These are phyloP conservation scores for Boletus vinaceobasis DNA, from an alignment of 768 basidiomycete species.

Conservation along the genomic window DNA sequence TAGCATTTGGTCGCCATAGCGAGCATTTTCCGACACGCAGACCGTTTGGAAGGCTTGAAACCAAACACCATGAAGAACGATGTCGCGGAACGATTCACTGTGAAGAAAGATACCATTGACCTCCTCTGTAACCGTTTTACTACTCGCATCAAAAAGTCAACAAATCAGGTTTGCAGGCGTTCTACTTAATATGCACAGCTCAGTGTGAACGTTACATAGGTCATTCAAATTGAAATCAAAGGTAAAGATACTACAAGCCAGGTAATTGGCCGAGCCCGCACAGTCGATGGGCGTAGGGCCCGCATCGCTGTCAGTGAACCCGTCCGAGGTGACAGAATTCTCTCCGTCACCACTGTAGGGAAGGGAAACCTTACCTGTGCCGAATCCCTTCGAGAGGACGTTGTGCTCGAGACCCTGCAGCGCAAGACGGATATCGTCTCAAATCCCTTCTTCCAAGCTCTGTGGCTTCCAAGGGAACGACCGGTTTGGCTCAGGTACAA, in stretches of 20 bases:
- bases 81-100: conserved; percentile 28
- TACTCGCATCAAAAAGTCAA: conserved; percentile 39
- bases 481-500: conserved; percentile 14
- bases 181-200: not conserved
- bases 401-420: conserved; percentile 26
- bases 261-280: conserved; percentile 21
- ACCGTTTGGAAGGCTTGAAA: conserved; percentile 47
- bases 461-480: conserved; percentile 27
- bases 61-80: conserved; percentile 44
- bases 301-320: conserved; percentile 26
- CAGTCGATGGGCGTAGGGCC: conserved; percentile 37
- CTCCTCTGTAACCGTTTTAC: conserved; percentile 42
- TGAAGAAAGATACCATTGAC: conserved; percentile 30
- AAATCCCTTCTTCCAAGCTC: conserved; percentile 23
- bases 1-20: conserved; percentile 45
- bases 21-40: conserved; percentile 43
- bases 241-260: not conserved
- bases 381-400: conserved; percentile 33
- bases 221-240: conserved; percentile 19
- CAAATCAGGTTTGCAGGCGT: conserved; percentile 36
- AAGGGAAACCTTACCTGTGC: conserved; percentile 55
- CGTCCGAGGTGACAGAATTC: conserved; percentile 14
- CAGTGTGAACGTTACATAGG: conserved; percentile 5
- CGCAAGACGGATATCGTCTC: conserved; percentile 9
- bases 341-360: conserved; percentile 48